A percentile compares a stretch with the other conserved stretches of the same genome.
phyloP scores from a whole-genome alignment of 2,329 filamentous ascomycete species.

The Cercospora beticola region DNA sequence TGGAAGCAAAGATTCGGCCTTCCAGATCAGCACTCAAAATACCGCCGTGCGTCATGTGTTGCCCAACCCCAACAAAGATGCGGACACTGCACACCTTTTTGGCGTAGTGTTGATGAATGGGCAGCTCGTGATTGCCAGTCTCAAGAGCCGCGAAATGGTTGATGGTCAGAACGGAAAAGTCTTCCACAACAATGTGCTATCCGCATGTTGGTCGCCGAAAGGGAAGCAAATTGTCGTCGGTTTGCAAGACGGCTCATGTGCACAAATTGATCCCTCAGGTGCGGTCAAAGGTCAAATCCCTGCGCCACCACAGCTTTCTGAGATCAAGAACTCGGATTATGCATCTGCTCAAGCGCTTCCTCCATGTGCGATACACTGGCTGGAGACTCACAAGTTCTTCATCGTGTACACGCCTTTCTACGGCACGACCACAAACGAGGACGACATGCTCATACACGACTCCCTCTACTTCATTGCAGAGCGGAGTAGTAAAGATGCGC shows the following conservation, averaged over 20 bases:
- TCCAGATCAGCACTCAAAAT: conserved; percentile 75
- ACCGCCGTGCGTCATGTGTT: conserved; percentile 70
- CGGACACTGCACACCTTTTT: conserved; percentile 68
- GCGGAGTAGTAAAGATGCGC: conserved; percentile 57
- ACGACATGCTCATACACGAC: conserved; percentile 40
- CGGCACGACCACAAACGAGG: conserved; percentile 15
- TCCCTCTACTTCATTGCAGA: conserved; percentile 80
- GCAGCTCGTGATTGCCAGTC: conserved; percentile 78
- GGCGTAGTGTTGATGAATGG: conserved; percentile 79
- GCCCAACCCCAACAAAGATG: conserved; percentile 68
- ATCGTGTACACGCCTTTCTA: conserved; percentile 68
- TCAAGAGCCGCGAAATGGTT: conserved; percentile 64
- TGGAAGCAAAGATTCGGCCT: conserved; percentile 65
- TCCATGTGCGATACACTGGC: conserved; percentile 69
- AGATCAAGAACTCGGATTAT: conserved; percentile 46
- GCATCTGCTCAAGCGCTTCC: conserved; percentile 23
- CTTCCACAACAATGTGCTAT: conserved; percentile 74
- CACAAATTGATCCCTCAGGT: conserved; percentile 82
- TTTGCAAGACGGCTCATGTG: conserved; percentile 72
- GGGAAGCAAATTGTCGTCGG: conserved; percentile 93
- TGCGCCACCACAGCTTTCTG: conserved; percentile 63
- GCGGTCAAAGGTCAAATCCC: conserved; percentile 75
- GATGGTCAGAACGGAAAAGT: conserved; percentile 59
- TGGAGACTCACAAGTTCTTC: conserved; percentile 67
- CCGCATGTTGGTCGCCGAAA: conserved; percentile 84